These are phyloP conservation scores for Penicillium turbatum DNA, from an alignment of 495 filamentous ascomycete species.

Conservation along the genomic window DNA sequence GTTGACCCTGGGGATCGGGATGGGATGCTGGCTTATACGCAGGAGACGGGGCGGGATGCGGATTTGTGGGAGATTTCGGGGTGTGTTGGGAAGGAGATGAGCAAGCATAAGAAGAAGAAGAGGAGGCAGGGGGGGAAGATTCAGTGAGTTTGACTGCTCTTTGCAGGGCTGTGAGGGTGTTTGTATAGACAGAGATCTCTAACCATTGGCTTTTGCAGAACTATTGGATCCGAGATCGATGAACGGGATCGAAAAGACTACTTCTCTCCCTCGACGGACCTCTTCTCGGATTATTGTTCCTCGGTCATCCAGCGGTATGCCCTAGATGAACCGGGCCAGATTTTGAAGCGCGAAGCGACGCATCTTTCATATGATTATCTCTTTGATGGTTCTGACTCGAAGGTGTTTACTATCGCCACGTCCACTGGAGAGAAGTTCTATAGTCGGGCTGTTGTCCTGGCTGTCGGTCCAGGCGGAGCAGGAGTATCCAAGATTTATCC, in stretches of 20 bases:
- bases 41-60: slow-evolving; percentile 43
- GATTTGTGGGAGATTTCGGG: slow-evolving; percentile 55
- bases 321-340: slow-evolving; percentile 38
- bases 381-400: slow-evolving; percentile 18
- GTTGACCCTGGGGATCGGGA: slow-evolving; percentile 61
- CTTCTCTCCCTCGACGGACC: slow-evolving; percentile 52
- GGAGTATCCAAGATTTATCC: slow-evolving; percentile 44
- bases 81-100: slow-evolving; percentile 60
- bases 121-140: slow-evolving; percentile 34
- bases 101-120: slow-evolving; percentile 62
- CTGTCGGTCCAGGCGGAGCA: slow-evolving; percentile 51
- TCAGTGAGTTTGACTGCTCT: slow-evolving; percentile 17
- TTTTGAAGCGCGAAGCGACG: slow-evolving; percentile 46
- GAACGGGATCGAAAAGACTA: slow-evolving; percentile 64
- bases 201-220: slow-evolving; percentile 5
- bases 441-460: slow-evolving; percentile 51
- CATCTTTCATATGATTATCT: slow-evolving; percentile 48
- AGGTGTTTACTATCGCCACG: slow-evolving; percentile 51
- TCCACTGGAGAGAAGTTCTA: slow-evolving; percentile 42
- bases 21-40: slow-evolving; percentile 56
- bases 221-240: slow-evolving; percentile 47
- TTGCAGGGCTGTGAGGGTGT: too few relatives aligned
- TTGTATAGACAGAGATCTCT: background rate
- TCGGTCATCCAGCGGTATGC: slow-evolving; percentile 50
- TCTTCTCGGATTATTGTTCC: slow-evolving; percentile 56